A percentile compares a stretch with the other conserved stretches of the same genome.
These are phyloP conservation scores for Naganishia vishniacii DNA, from an alignment of 768 basidiomycete genomes.

Conservation along the genomic window DNA sequence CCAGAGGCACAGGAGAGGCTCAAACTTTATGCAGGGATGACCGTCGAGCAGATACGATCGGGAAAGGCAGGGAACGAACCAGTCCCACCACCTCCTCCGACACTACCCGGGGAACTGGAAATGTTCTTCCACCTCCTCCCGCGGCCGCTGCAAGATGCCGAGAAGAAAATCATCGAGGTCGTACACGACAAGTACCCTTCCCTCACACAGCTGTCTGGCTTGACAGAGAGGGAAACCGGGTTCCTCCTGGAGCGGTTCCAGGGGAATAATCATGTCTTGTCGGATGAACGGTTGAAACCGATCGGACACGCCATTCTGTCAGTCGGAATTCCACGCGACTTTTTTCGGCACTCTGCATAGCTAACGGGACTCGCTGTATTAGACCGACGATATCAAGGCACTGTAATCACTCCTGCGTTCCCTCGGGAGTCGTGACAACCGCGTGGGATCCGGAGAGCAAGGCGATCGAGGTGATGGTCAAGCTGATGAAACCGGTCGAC, in stretches of 20 bases:
- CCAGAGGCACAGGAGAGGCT: neutral
- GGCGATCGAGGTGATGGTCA: conserved; percentile 1
- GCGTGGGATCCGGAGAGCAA: conserved; percentile 8
- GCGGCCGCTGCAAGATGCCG: neutral
- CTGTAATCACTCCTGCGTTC: conserved; percentile 27
- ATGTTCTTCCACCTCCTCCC: conserved; percentile 26
- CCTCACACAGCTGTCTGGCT: neutral
- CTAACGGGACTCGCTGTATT: too few relatives aligned
- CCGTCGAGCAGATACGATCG: conserved; percentile 10
- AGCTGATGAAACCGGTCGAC: conserved; percentile 17
- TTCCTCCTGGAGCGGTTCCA: conserved; percentile 25
- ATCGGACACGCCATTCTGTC: conserved; percentile 29
- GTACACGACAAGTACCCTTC: conserved; percentile 2
- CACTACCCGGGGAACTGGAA: neutral
- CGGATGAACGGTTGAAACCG: conserved; percentile 25
- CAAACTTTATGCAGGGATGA: neutral
- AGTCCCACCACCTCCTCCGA: too few relatives aligned
- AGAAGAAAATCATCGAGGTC: conserved; percentile 17
- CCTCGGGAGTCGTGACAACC: conserved; percentile 7
- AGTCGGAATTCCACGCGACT: neutral
- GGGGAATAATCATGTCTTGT: conserved; percentile 27
- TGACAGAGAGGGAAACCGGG: conserved; percentile 4
- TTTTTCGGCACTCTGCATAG: neutral
- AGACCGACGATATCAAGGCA: conserved; percentile 27
- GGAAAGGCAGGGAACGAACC: neutral